A percentile compares a stretch with the other conserved stretches of the same genome.
Evolutionary conservation across 1,284 basidiomycete species (phyloP).

Genomic region (Microbotryomycetes sp.): DNA sequence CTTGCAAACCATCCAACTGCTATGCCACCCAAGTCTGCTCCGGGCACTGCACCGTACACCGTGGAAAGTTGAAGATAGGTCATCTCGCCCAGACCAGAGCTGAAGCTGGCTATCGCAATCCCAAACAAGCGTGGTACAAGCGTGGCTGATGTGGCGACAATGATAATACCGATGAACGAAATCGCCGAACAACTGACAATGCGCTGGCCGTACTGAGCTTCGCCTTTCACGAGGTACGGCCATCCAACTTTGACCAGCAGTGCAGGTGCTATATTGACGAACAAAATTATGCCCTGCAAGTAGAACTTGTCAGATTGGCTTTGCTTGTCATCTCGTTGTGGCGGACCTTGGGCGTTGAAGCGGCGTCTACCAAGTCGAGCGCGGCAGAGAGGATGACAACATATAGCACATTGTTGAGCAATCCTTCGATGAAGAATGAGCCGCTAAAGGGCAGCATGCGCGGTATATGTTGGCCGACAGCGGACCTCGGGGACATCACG

Average conservation of each 20-base stretch:
- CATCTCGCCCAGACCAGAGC: slow-evolving; percentile 86
- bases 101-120: slow-evolving; percentile 82
- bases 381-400: slow-evolving; percentile 53
- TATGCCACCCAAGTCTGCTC: slow-evolving; percentile 29
- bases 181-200: slow-evolving; percentile 61
- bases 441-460: background rate
- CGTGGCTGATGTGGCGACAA: slow-evolving; percentile 67
- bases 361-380: slow-evolving; percentile 75
- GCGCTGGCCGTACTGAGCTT: slow-evolving; percentile 66
- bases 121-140: slow-evolving; percentile 70
- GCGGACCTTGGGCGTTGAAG: slow-evolving; percentile 62
- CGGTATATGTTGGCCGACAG: background rate
- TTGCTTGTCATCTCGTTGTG: slow-evolving; percentile 80
- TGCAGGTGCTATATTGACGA: slow-evolving; percentile 43
- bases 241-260: slow-evolving; percentile 74
- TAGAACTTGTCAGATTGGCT: slow-evolving; percentile 65
- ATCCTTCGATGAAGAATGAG: slow-evolving; percentile 40
- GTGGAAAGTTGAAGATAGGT: slow-evolving; percentile 93
- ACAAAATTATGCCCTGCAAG: slow-evolving; percentile 40
- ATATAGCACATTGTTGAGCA: slow-evolving; percentile 44
- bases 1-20: slow-evolving; percentile 44
- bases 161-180: slow-evolving; percentile 71
- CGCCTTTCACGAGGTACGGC: slow-evolving; percentile 81
- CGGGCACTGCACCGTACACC: slow-evolving; percentile 18
- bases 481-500: background rate